These are phyloP conservation scores for Atkinsonella hypoxylon DNA, from an alignment of 2,329 filamentous ascomycete genomes.

Conservation along the genomic window DNA sequence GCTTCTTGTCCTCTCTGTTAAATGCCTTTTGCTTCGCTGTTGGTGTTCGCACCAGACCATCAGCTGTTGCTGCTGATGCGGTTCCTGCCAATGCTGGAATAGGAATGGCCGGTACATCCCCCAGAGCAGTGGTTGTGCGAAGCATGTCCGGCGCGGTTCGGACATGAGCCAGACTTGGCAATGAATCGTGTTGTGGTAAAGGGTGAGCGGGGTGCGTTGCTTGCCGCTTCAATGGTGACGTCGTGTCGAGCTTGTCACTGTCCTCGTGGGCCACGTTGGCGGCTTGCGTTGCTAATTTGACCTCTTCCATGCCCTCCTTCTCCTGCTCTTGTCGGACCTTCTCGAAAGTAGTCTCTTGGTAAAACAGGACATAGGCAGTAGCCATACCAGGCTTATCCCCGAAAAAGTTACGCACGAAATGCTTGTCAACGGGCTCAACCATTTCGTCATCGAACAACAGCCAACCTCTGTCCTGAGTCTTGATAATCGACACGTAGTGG, in stretches of 20 bases:
- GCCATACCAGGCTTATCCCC: conserved; percentile 84
- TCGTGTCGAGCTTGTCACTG: conserved; percentile 31
- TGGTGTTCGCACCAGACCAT: conserved; percentile 10
- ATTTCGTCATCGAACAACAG: conserved; percentile 95
- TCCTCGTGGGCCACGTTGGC: conserved; percentile 42
- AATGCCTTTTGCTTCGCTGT: conserved; percentile 20
- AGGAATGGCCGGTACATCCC: conserved; percentile 10
- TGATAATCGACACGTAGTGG: conserved; percentile 96
- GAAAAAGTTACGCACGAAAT: conserved; percentile 94
- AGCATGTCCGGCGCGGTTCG: conserved; percentile 44
- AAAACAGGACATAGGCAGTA: conserved; percentile 94
- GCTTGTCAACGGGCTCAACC: conserved; percentile 95
- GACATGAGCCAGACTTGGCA: conserved; percentile 52
- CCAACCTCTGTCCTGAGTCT: conserved; percentile 93
- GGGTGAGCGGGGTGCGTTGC: conserved; percentile 35
- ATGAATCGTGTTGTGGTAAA: conserved; percentile 35
- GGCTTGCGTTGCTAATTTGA: conserved; percentile 41
- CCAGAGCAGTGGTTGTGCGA: conserved; percentile 8
- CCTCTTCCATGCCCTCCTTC: conserved; percentile 58
- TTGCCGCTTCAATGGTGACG: conserved; percentile 34
- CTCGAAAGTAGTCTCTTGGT: conserved; percentile 75
- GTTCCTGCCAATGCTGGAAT: background rate
- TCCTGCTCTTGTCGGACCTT: conserved; percentile 68
- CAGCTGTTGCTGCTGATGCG: background rate
- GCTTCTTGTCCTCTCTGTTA: conserved; percentile 49